Conservation (phyloP, 2,329 filamentous ascomycete species). For the Aspergillus neoniger region DNA sequence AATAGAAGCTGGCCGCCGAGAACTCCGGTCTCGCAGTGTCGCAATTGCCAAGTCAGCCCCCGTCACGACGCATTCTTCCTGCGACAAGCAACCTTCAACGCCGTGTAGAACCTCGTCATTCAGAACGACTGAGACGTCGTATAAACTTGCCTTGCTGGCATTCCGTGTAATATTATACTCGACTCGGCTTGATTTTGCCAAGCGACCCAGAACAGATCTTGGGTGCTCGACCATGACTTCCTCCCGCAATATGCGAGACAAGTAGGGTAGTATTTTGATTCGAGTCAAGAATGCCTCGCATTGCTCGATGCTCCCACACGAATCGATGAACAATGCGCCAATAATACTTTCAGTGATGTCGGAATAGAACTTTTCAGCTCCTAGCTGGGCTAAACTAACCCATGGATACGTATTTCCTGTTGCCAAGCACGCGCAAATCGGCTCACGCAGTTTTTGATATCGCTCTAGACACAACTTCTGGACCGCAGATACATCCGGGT, state of each 20-base stretch:
- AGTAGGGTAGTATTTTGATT: neutral
- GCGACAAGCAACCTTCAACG: neutral
- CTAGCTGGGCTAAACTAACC: slow-evolving; percentile 11
- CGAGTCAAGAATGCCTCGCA: slow-evolving; percentile 10
- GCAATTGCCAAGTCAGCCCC: neutral
- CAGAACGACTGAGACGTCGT: neutral
- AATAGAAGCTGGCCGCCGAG: neutral
- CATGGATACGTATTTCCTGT: slow-evolving; percentile 12
- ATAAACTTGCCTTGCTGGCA: neutral
- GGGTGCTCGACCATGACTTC: slow-evolving; percentile 3
- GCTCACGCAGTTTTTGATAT: slow-evolving; percentile 9
- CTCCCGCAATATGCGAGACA: slow-evolving; percentile 2
- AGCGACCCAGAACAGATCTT: slow-evolving; percentile 6
- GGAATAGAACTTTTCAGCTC: slow-evolving; percentile 16
- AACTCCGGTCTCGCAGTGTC: neutral
- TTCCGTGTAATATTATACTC: slow-evolving; percentile 3
- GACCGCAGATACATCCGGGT: slow-evolving; percentile 5
- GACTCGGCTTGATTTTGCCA: slow-evolving; percentile 7
- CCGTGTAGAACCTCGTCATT: neutral
- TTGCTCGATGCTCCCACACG: slow-evolving; percentile 3
- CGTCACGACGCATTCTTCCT: neutral
- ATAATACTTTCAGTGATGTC: slow-evolving; percentile 15
- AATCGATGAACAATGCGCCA: slow-evolving; percentile 14
- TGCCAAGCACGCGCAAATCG: slow-evolving; percentile 6
- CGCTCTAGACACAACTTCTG: slow-evolving; percentile 7